These are phyloP conservation scores for Durio zibethinus DNA, from an alignment of 345 rosid genomes.

Conservation along the genomic window DNA sequence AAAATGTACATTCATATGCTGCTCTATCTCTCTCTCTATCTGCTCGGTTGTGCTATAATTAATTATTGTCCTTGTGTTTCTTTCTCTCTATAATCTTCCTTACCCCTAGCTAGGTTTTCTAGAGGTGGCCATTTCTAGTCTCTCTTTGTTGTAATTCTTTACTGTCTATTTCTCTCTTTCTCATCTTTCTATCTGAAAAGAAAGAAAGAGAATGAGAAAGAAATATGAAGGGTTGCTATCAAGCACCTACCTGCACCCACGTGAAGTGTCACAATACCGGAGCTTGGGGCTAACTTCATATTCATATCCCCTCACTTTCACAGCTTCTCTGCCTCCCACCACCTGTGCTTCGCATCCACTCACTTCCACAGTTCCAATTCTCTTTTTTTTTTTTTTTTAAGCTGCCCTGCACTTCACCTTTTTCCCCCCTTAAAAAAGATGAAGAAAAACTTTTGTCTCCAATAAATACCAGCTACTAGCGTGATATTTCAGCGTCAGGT, in stretches of 20 bases:
- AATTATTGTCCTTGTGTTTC: conserved; percentile 25
- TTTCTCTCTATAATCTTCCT: not conserved
- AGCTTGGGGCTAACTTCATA: conserved; percentile 5
- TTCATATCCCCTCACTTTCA: conserved; percentile 20
- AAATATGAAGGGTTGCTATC: conserved; percentile 30
- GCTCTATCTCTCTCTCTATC: not conserved
- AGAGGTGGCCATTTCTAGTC: conserved; percentile 34
- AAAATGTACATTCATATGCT: conserved; percentile 8
- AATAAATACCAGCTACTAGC: conserved; percentile 6
- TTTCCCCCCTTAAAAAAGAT: not conserved
- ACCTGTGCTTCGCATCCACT: conserved; percentile 15
- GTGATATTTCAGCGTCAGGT: not conserved
- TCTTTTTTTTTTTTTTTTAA: not conserved
- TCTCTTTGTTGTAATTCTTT: not conserved
- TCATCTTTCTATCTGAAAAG: conserved; percentile 3
- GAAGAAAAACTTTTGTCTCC: not conserved
- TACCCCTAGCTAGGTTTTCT: conserved; percentile 25
- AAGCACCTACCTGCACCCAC: conserved; percentile 41
- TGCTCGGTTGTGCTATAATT: not conserved
- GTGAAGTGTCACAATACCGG: conserved; percentile 31
- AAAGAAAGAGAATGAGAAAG: not conserved
- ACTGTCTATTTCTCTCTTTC: not conserved
- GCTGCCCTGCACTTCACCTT: not conserved
- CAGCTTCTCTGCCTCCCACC: conserved; percentile 19
- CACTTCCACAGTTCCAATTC: not conserved